Percentiles rank a stretch among this genome's conserved stretches.
phyloP scores from a whole-genome alignment of 2,329 filamentous ascomycete species.

The Fusarium robinianum region DNA sequence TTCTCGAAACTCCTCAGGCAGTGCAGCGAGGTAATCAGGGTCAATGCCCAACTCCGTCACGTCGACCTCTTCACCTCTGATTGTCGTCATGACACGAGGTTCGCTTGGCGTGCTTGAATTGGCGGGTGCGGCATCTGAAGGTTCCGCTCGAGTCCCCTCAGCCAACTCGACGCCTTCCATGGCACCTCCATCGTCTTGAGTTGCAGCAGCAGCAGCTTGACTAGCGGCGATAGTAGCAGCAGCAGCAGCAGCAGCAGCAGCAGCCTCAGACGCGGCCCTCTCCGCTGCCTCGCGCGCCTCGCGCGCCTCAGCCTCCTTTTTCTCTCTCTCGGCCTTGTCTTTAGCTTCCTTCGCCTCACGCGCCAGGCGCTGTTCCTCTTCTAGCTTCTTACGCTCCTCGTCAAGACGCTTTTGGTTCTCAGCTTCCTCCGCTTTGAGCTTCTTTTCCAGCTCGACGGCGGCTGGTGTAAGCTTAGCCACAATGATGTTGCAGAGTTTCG shows the following conservation, averaged over 20 bases:
- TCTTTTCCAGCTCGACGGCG: slow-evolving; percentile 80
- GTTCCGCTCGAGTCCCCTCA: slow-evolving; percentile 40
- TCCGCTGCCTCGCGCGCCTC: slow-evolving; percentile 62
- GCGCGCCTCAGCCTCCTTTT: slow-evolving; percentile 71
- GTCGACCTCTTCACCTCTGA: slow-evolving; percentile 85
- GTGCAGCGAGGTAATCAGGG: slow-evolving; percentile 88
- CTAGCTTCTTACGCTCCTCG: slow-evolving; percentile 64
- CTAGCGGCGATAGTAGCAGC: slow-evolving; percentile 6
- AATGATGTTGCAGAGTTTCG: slow-evolving; percentile 69
- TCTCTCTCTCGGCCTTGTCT: slow-evolving; percentile 67
- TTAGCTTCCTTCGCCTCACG: slow-evolving; percentile 75
- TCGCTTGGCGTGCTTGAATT: slow-evolving; percentile 27
- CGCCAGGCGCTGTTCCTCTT: slow-evolving; percentile 67
- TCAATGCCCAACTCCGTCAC: slow-evolving; percentile 96
- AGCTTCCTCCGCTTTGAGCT: slow-evolving; percentile 64
- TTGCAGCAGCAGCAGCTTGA: slow-evolving; percentile 8
- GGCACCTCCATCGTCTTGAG: slow-evolving; percentile 42
- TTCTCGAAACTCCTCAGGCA: slow-evolving; percentile 95
- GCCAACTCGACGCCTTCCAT: slow-evolving; percentile 80
- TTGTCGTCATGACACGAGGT: slow-evolving; percentile 75
- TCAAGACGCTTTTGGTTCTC: slow-evolving; percentile 54
- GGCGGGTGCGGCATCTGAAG: slow-evolving; percentile 38
- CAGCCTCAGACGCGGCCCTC: slow-evolving; percentile 64
- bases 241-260: slow-evolving; percentile 39
- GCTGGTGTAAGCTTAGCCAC: slow-evolving; percentile 77